Conservation (phyloP, 2,329 filamentous ascomycete species). For the Purpureocillium takamizusanense region DNA sequence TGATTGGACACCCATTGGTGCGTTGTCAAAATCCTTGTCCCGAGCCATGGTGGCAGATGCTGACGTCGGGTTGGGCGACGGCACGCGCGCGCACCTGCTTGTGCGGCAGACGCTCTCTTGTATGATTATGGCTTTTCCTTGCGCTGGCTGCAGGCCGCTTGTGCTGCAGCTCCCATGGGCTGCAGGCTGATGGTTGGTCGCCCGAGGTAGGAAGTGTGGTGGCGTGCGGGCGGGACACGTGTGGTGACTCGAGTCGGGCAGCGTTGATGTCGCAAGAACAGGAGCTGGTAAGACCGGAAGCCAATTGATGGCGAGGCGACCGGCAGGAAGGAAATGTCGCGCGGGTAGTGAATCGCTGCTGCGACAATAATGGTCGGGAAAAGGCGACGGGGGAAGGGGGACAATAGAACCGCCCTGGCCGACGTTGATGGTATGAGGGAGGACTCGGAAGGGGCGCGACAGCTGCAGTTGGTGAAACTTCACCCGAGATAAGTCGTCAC, state of each 20-base stretch:
- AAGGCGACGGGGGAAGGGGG: too few species aligned
- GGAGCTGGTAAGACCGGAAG: not conserved
- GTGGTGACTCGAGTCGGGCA: not conserved
- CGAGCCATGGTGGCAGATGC: slow-evolving; percentile 24
- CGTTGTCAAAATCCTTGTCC: slow-evolving; percentile 38
- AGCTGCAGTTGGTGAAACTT: too few species aligned
- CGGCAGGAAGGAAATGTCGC: too few species aligned
- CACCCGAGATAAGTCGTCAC: not conserved
- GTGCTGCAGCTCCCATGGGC: slow-evolving; percentile 6
- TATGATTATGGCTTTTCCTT: not conserved
- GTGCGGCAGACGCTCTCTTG: slow-evolving; percentile 2
- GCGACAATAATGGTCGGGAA: too few species aligned
- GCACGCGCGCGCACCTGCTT: slow-evolving; percentile 1
- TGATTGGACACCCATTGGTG: slow-evolving; percentile 44
- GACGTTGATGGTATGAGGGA: too few species aligned
- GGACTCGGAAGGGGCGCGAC: too few species aligned
- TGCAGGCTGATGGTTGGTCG: slow-evolving; percentile 3
- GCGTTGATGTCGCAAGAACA: not conserved
- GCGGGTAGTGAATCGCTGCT: too few species aligned
- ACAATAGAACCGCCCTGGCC: too few species aligned
- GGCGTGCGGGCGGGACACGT: slow-evolving; percentile 3
- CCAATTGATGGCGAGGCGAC: too few species aligned
- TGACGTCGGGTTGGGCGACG: not conserved
- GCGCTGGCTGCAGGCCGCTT: slow-evolving; percentile 4
- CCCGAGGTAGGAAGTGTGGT: not conserved